Base-by-base conservation (phyloP, 75 land plant genomes). In the Pinus albicaulis region DNA sequence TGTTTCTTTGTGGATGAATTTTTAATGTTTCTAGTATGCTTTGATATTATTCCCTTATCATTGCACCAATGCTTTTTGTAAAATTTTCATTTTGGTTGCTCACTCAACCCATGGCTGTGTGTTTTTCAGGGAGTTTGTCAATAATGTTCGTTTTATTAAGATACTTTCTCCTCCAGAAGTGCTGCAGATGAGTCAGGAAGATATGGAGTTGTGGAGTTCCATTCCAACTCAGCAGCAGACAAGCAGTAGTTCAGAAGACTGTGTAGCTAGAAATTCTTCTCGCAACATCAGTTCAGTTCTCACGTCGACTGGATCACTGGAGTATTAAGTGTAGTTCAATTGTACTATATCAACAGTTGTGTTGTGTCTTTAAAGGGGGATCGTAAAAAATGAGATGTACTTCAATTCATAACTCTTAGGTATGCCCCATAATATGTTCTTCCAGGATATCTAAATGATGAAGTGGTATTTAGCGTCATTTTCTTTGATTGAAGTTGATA, bases 161-260 rank as follows among this genome's bases (percentile, higher is more conserved):
- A 93, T 95, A 61, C 89, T 95, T 15, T 93, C 98, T 48, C 95
- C 92, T 14, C 79, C 89, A 26, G 97, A 95, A 81, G 88, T 95
- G 62, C 86, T 84, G 73, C 91, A 95, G 79, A 93, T 93, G 96
- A 91, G 89, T 55, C 87, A 91, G 80, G 90, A 82, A 31, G 92
- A 85, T 52, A n/a, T 88, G 52, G 96, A 89, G 77, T 83, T 90
- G 68, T 71, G 93, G 76, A 86, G 71, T 64, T 78, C 89, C 5
- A 88, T 81, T 57, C 84, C 86, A 1, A 64, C 82, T n/a, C 93
- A 88, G 82, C 82, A 78, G 78, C 84, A 86, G 23, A 76, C 96
- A 8, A 87, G 81, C 61, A 79, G 86, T 80, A 85, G 85, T 71
- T 91, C 91, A 61, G 95, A 88, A 53, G 90, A 88, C 41, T 89